Evolutionary conservation across 2,329 filamentous ascomycete species (phyloP).

Genomic region (Tothia fuscella): DNA sequence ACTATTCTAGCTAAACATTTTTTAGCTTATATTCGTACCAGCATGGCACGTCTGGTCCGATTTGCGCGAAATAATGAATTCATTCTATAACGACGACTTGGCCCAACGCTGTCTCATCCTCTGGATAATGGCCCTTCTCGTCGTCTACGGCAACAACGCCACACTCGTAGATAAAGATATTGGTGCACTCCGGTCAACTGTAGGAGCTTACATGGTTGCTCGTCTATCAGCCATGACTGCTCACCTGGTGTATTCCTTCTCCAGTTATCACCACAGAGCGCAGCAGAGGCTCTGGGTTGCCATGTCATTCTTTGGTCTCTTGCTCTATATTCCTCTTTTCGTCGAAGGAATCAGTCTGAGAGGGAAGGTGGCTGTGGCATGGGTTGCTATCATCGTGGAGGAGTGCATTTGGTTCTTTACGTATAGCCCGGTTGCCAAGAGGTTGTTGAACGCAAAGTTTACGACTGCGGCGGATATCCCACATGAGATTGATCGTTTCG

Average conservation of each 20-base stretch:
- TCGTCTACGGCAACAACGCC: slow-evolving; percentile 39
- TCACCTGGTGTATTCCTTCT: slow-evolving; percentile 31
- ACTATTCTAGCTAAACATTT: neutral
- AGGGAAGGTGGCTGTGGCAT: slow-evolving; percentile 32
- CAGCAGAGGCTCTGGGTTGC: slow-evolving; percentile 34
- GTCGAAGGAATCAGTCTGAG: slow-evolving; percentile 29
- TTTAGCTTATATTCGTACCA: slow-evolving; percentile 32
- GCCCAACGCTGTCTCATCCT: slow-evolving; percentile 35
- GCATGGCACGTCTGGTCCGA: slow-evolving; percentile 41
- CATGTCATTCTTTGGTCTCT: slow-evolving; percentile 30
- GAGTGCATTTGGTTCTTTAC: slow-evolving; percentile 34
- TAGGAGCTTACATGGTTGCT: slow-evolving; percentile 36
- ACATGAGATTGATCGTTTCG: slow-evolving; percentile 39
- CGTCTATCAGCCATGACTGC: slow-evolving; percentile 26
- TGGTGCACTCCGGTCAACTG: slow-evolving; percentile 33
- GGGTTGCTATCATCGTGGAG: slow-evolving; percentile 31
- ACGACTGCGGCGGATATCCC: slow-evolving; percentile 38
- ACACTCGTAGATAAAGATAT: slow-evolving; percentile 32
- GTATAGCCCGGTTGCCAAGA: slow-evolving; percentile 34
- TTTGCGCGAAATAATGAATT: slow-evolving; percentile 40
- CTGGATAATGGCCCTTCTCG: slow-evolving; percentile 40
- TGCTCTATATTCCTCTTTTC: slow-evolving; percentile 34
- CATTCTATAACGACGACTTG: slow-evolving; percentile 40
- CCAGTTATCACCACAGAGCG: slow-evolving; percentile 35
- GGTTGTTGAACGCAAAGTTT: slow-evolving; percentile 30